phyloP scores from a whole-genome alignment of 257 asterid genomes.

The Voacanga thouarsii region DNA sequence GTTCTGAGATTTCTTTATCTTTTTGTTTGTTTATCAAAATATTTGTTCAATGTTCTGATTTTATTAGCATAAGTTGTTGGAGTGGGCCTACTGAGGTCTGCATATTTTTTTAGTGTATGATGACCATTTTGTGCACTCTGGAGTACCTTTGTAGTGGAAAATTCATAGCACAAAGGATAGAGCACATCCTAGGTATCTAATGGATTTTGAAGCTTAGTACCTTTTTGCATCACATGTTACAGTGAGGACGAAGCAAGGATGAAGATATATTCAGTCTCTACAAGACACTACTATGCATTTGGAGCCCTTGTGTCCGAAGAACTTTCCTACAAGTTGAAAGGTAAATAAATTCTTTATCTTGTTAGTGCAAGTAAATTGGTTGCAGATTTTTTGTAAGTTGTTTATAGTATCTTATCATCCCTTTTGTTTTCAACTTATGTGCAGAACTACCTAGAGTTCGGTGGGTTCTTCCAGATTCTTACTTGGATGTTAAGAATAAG shows the following conservation, averaged over 20 bases:
- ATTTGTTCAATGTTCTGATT: background rate
- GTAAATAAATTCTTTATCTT: conserved; percentile 20
- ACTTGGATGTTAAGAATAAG: conserved; percentile 82
- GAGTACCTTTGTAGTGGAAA: background rate
- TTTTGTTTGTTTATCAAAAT: background rate
- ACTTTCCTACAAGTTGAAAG: conserved; percentile 74
- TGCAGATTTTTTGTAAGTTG: background rate
- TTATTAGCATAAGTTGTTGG: background rate
- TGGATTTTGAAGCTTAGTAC: background rate
- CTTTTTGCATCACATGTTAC: background rate
- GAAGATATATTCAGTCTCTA: conserved; percentile 90
- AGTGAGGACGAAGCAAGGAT: conserved; percentile 94
- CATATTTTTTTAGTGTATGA: background rate
- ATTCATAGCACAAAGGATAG: background rate
- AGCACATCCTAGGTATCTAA: background rate
- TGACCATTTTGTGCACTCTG: background rate
- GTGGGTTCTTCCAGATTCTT: conserved; percentile 99
- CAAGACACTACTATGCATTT: conserved; percentile 83
- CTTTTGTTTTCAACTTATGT: conserved; percentile 11
- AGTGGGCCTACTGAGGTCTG: background rate
- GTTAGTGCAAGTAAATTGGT: background rate
- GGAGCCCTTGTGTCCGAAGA: conserved; percentile 97
- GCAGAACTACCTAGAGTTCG: conserved; percentile 73
- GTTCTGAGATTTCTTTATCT: background rate
- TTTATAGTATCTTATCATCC: background rate